A percentile compares a stretch with the other conserved stretches of the same genome.
Evolutionary conservation across 2,329 filamentous ascomycete genomes (phyloP).

Genomic region (Juglanconis oblonga): DNA sequence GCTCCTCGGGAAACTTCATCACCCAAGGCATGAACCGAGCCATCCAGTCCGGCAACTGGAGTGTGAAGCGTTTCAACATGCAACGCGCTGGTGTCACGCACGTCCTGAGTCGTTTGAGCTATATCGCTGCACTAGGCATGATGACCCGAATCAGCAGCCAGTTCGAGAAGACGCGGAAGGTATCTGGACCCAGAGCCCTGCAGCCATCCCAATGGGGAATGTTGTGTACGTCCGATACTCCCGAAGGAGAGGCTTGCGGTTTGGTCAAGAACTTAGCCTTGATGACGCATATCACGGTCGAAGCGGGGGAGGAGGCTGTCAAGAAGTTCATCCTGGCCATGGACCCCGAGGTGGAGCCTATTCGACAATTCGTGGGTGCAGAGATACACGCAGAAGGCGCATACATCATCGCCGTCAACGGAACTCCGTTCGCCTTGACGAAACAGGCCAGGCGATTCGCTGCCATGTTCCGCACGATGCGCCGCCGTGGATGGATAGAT

Average conservation of each 20-base stretch:
- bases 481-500: conserved; percentile 86
- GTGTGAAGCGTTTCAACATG: conserved; percentile 97
- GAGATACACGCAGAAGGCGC: conserved; percentile 83
- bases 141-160: conserved; percentile 99
- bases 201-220: conserved; percentile 98
- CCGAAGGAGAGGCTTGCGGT: conserved; percentile 97
- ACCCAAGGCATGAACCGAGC: conserved; percentile 92
- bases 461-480: conserved; percentile 77
- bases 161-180: conserved; percentile 97
- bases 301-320: conserved; percentile 89
- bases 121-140: conserved; percentile 96
- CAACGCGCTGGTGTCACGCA: conserved; percentile 95
- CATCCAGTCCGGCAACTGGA: conserved; percentile 98
- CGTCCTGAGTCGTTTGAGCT: conserved; percentile 90
- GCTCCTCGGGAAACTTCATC: conserved; percentile 81
- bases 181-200: conserved; percentile 89
- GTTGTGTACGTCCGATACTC: conserved; percentile 95
- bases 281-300: conserved; percentile 99
- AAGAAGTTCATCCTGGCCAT: conserved; percentile 82
- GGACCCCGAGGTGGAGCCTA: conserved; percentile 76
- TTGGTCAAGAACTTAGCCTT: conserved; percentile 95
- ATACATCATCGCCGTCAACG: conserved; percentile 93
- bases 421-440: conserved; percentile 87
- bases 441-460: conserved; percentile 84
- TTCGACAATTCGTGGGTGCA: conserved; percentile 68